Base-by-base conservation (phyloP, 129 eudicot genomes). In the Centaurea solstitialis region DNA sequence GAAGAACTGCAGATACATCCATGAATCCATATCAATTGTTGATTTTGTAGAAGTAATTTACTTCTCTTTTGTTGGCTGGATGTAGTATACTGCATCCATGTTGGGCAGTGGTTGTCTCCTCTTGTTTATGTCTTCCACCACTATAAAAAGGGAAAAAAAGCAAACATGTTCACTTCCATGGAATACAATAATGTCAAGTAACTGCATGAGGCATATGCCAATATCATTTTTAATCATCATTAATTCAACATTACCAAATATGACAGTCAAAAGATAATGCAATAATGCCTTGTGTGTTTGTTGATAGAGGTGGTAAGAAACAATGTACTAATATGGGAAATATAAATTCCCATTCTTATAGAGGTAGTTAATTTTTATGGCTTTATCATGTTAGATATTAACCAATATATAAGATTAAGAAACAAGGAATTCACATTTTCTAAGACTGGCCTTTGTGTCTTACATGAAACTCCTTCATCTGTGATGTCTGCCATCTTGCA, bases 401-500 rank as follows among this genome's bases (percentile, higher is more conserved):
- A 40, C 53, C 40, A 13, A n/a, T 30, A 28, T 43, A 50, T 66
- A 65, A 66, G 72, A 81, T 45, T 74, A 26, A 74, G 57, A 72
- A 66, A 74, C 24, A 45, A 35, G 33, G 68, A 76, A 76, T 73
- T 75, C 62, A 75, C 71, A 30, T 78, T 85, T 73, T 35, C 33
- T 37, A 73, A 80, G 81, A 84, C 79, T 82, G 85, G 87, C 84
- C 76, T 81, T 76, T 74, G 82, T 76, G 53, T 84, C 97, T 94
- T 90, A 94, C 99, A 89, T 89, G 99, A 94, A 85, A 94, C 91
- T 83, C 92, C 97, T 90, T 89, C 99, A 10, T 93, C 94, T 65
- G 97, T 94, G 28, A 94, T 87, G 79, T 94, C 99, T 74, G 97
- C 90, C 99, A 94, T 94, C 87, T 94, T 94, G 94, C 99, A 94